phyloP scores from a whole-genome alignment of 2,329 filamentous ascomycete genomes.

The Verticillium nonalfalfae region DNA sequence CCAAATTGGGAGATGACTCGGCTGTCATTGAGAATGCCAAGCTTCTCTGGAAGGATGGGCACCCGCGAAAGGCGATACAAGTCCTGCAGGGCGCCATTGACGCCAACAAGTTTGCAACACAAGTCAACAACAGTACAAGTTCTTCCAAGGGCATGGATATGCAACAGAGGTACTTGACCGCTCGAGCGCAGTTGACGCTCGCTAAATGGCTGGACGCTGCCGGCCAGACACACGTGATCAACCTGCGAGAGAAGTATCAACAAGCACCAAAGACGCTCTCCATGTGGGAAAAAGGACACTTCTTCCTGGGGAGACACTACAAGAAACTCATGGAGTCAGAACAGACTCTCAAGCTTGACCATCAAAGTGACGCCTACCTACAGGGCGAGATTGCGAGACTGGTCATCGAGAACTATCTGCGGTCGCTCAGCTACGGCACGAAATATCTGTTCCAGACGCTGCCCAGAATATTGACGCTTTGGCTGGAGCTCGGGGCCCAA shows the following conservation, averaged over 20 bases:
- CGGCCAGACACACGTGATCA: conserved; percentile 83
- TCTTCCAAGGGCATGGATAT: conserved; percentile 33
- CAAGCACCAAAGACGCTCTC: conserved; percentile 64
- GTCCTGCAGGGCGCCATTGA: conserved; percentile 81
- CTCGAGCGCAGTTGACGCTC: conserved; percentile 76
- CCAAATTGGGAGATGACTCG: conserved; percentile 74
- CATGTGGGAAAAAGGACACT: conserved; percentile 94
- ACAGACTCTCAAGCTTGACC: conserved; percentile 66
- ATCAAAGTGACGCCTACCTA: conserved; percentile 70
- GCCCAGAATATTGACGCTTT: conserved; percentile 85
- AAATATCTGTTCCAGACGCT: conserved; percentile 96
- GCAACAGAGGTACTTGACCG: conserved; percentile 57
- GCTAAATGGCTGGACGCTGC: conserved; percentile 96
- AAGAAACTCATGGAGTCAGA: conserved; percentile 92
- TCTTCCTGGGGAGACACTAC: conserved; percentile 94
- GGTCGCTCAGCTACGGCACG: conserved; percentile 79
- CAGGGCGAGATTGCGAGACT: conserved; percentile 81
- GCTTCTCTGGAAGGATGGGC: conserved; percentile 86
- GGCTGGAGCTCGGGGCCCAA: conserved; percentile 83
- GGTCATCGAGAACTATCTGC: conserved; percentile 88
- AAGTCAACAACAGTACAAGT: conserved; percentile 29
- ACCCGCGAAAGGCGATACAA: conserved; percentile 92
- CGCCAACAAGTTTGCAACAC: conserved; percentile 64
- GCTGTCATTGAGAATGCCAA: conserved; percentile 93
- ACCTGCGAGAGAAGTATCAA: conserved; percentile 76